Evolutionary conservation across 2,329 filamentous ascomycete species (phyloP), one percentile per base, ranked within the genome.

Genomic region (Alternaria postmessia): DNA sequence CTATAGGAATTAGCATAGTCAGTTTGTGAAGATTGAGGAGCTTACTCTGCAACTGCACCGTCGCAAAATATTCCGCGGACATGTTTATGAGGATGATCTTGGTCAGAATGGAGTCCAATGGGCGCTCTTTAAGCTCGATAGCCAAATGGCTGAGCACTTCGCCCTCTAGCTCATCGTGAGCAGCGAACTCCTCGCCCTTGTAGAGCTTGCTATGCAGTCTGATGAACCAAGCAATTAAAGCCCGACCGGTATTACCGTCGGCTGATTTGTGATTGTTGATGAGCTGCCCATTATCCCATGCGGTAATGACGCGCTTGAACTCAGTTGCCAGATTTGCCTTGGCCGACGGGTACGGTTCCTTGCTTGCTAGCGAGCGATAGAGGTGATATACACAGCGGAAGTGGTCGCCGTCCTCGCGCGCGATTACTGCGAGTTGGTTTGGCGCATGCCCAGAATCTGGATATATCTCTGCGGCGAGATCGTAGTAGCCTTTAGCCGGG

Each of bases 391-490:
- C 90, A 9, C 93, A 89, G 62, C 93, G 88, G 51, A 98, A 86
- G 75, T 96, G 91, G 67, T 94, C 90, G 59, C 86, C 87, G 69
- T 94, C 88, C 54, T 91, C 89, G 48, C 92, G 86, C 61, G 91
- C 90, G 60, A 98, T 90, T 36, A 98, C 91, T 36, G 92, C 94
- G 76, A 95, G 88, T 78, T 98, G 95, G 72, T 99, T 94, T 73
- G 96, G 91, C 16, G 93, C 91, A 64, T 89, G 87, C 30, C 94
- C 94, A 46, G 91, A 93, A 18, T 87, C 83, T 3, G 94, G 93
- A 67, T 91, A 86, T 54, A 98, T 85, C 52, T 91, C 88, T 65
- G 89, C 88, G 22, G 95, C 95, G 61, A 98, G 83, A 56, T 87
- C 84, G 78, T 99, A 98, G 78, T 94, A 97, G 11, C 90, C 89